Percentiles rank a stretch among this genome's conserved stretches.
Evolutionary conservation across 1,284 basidiomycete genomes (phyloP).

Genomic region (Ustilago loliicola): DNA sequence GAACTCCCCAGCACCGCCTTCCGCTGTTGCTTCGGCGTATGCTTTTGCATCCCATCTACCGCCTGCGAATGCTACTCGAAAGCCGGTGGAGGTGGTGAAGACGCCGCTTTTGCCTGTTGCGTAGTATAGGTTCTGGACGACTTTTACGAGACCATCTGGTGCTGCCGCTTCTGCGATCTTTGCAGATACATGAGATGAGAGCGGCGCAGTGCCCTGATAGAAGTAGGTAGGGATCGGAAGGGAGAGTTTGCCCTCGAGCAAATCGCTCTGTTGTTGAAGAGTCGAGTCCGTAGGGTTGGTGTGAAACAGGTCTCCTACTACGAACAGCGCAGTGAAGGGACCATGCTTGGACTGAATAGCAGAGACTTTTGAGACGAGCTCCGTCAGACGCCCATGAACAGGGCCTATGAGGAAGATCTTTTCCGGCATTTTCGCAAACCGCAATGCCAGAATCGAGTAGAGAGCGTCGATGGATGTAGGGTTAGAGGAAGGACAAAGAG

Average conservation of each 20-base stretch:
- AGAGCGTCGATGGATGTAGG: neutral
- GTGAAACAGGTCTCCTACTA: constrained; percentile 91
- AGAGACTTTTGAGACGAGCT: constrained; percentile 84
- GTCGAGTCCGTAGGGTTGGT: constrained; percentile 59
- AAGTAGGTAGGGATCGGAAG: constrained; percentile 92
- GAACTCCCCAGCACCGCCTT: neutral
- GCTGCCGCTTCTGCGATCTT: constrained; percentile 14
- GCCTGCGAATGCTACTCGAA: constrained; percentile 57
- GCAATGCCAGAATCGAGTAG: too few species aligned
- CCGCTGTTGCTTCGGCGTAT: constrained; percentile 21
- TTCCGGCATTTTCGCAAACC: constrained; percentile 31
- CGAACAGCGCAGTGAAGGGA: constrained; percentile 88
- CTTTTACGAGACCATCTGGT: constrained; percentile 12
- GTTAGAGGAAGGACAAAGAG: constrained; percentile 7
- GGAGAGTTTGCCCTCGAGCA: constrained; percentile 78
- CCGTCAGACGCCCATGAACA: constrained; percentile 80
- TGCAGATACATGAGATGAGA: constrained; percentile 9
- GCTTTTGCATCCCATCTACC: constrained; percentile 38
- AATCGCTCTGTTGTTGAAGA: constrained; percentile 74
- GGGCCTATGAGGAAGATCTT: constrained; percentile 87
- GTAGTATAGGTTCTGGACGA: constrained; percentile 55
- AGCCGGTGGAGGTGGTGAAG: constrained; percentile 18
- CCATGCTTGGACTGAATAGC: constrained; percentile 93
- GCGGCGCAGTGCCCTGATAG: constrained; percentile 79
- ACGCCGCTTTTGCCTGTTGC: constrained; percentile 56